These are phyloP conservation scores for Aspergillus sp. DNA, from an alignment of 2,329 filamentous ascomycete species.

Conservation along the genomic window DNA sequence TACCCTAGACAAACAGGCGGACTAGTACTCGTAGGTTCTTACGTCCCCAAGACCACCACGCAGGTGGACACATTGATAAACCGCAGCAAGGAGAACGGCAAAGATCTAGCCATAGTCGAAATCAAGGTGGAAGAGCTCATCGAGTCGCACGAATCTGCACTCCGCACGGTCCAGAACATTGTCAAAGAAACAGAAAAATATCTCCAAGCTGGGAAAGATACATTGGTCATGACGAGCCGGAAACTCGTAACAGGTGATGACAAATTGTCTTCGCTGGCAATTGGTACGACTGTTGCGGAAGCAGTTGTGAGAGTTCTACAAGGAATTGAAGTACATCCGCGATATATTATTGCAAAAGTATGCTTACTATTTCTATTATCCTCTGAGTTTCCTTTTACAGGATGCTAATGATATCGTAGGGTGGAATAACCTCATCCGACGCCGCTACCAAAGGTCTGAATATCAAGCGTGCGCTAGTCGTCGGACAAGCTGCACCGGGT, in stretches of 20 bases:
- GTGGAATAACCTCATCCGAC: conserved; percentile 55
- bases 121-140: conserved; percentile 47
- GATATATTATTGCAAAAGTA: conserved; percentile 53
- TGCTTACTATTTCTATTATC: background rate
- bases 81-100: conserved; percentile 25
- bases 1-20: conserved; percentile 38
- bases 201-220: conserved; percentile 44
- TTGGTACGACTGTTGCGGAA: conserved; percentile 47
- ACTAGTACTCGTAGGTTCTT: conserved; percentile 51
- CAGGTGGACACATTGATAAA: conserved; percentile 43
- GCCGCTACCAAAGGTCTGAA: conserved; percentile 51
- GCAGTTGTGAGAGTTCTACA: conserved; percentile 47
- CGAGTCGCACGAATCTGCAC: conserved; percentile 23
- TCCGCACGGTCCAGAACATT: conserved; percentile 16
- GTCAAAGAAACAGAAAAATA: conserved; percentile 33
- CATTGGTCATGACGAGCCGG: conserved; percentile 55
- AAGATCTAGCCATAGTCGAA: conserved; percentile 39
- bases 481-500: conserved; percentile 52
- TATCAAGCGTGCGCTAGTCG: conserved; percentile 49
- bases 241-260: conserved; percentile 46
- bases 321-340: conserved; percentile 42
- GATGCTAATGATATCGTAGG: conserved; percentile 24
- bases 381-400: background rate
- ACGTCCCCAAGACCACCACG: conserved; percentile 54
- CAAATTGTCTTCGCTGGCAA: conserved; percentile 47